Evolutionary conservation across 805 yeast genomes (phyloP), one percentile per base, ranked within the genome.

Genomic region (Cyberlindnera xishuangbannaensis): DNA sequence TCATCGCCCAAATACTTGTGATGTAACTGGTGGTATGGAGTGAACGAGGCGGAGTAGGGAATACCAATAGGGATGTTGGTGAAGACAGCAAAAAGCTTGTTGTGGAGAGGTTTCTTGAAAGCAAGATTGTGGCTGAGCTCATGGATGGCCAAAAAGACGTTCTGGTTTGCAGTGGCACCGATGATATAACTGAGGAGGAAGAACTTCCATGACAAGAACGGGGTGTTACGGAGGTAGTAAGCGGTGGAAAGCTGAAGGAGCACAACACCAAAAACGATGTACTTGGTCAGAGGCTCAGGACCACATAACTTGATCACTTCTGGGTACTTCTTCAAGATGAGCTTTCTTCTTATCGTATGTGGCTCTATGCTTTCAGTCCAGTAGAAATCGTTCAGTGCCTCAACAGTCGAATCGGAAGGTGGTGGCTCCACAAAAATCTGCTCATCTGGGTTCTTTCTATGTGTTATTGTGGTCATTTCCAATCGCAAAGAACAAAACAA

Each of bases 1-100:
- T 77, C 82, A 54, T 87, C 95, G 14, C 97, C 97, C 50, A 83
- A 61, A 50, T 83, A 86, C 58, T 87, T 87, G 61, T 87, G 97
- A 53, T 87, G 97, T 23, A 87, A 64, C 56, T 85, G 85, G 53
- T 87, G 97, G 56, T 87, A 87, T 7, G 95, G 95, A 40, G 47
- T 83, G 81, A 64, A 87, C 72, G 41, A 80, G 0, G 96, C 95
- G 24, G 86, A 73, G 59, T 85, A 87, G 0, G 96, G 97, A 16
- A 87, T 68, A 2, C 96, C 95, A 33, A 87, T 83, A 2, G 96
- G 95, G 24, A 84, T 61, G 55, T 87, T 87, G 23, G 86, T 71
- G 44, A 83, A 63, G 8, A 86, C 79, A 27, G 92, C 73, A 50
- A 80, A 86, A 16, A 86, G 52, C 54, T 83, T 78, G 60, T 87